Evolutionary conservation across 495 filamentous ascomycete species (phyloP), one percentile per base, ranked within the genome.

Genomic region (Xanthoparmelia taractica): DNA sequence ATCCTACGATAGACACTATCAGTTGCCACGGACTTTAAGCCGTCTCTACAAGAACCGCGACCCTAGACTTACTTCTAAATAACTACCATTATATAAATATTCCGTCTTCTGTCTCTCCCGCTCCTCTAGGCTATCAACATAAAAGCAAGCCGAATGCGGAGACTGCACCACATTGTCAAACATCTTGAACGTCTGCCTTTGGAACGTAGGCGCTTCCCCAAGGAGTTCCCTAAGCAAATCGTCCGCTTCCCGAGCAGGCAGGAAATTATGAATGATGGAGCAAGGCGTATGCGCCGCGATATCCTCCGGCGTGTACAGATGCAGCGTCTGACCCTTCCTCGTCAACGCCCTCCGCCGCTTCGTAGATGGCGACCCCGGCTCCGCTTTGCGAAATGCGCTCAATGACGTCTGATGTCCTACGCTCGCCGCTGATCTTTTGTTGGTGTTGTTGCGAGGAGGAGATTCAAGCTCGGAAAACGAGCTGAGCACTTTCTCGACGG

Each of bases 221-320:
- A 97, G 78, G 25, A 97, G 78, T 69, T 97, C 92, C 4, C 74
- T 66, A 0, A 97, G 79, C 15, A 97, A 82, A 7, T 77, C 73
- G 59, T 89, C 86, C 25, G 93, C 93, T 57, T 87, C 79, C 11
- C 84, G 76, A 0, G 79, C 17, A 0, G 89, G 86, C 0, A 97
- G 80, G 70, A 97, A 97, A 69, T 95, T 93, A 75, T 92, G 92
- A 68, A 96, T 85, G 66, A 96, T 87, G 12, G 87, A 90, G 74
- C 91, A 96, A 23, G 94, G 90, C 0, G 94, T 96, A 68, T 92
- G 80, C 20, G 80, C 76, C 57, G 87, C 85, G 34, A 97, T 80
- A 70, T 96, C 91, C 41, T 82, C 77, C 3, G 92, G 88, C 37
- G 87, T 80, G 68, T 84, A 97, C 0, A 97, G 80, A 71, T 92